Evolutionary conservation across 805 yeast genomes (phyloP).

Genomic region (Kodamaea kakaduensis): DNA sequence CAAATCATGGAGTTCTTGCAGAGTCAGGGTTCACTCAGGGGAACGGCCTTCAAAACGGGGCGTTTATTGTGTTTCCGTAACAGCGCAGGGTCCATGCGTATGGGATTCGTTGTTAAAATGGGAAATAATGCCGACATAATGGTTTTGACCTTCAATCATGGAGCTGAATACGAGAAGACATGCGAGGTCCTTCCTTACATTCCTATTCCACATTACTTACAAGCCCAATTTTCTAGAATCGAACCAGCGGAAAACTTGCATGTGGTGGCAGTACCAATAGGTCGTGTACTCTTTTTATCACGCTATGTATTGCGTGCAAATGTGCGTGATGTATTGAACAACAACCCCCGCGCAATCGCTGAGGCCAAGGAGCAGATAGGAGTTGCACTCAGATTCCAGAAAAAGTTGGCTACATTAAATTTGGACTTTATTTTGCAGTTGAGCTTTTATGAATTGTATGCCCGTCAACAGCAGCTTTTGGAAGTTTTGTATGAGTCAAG

Average conservation of each 20-base stretch:
- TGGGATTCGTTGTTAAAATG: constrained; percentile 55
- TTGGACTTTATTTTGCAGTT: constrained; percentile 33
- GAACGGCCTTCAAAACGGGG: constrained; percentile 47
- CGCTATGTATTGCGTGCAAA: constrained; percentile 30
- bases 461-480: constrained; percentile 34
- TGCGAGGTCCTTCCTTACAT: constrained; percentile 33
- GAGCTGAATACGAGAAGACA: constrained; percentile 25
- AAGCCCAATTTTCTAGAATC: constrained; percentile 34
- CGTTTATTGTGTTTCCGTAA: constrained; percentile 58
- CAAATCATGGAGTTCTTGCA: constrained; percentile 47
- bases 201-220: constrained; percentile 30
- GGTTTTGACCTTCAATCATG: constrained; percentile 45
- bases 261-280: constrained; percentile 38
- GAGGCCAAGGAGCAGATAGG: constrained; percentile 35
- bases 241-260: constrained; percentile 29
- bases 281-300: constrained; percentile 43
- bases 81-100: constrained; percentile 32
- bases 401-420: constrained; percentile 41
- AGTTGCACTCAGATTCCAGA: constrained; percentile 33
- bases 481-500: constrained; percentile 23
- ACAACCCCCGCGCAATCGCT: constrained; percentile 30
- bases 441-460: constrained; percentile 32
- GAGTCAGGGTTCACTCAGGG: constrained; percentile 45
- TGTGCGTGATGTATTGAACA: constrained; percentile 33
- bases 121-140: constrained; percentile 30